These are phyloP conservation scores for Boletus reticuloceps DNA, from an alignment of 768 basidiomycete genomes.

Conservation along the genomic window DNA sequence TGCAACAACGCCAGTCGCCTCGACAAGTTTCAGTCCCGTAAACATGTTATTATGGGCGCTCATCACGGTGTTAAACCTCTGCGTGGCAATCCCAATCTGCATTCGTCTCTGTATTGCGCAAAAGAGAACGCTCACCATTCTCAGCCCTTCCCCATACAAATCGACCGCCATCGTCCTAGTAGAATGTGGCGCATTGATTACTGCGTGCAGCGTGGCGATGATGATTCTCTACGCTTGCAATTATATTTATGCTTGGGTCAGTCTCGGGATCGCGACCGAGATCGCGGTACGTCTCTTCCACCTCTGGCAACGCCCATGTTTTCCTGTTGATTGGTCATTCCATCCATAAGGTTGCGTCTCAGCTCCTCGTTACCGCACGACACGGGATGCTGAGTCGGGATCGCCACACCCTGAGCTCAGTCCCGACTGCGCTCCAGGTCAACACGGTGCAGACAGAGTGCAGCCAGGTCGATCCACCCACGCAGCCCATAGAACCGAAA, in stretches of 20 bases:
- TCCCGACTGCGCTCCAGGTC: neutral
- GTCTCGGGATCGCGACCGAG: constrained; percentile 14
- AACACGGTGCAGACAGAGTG: neutral
- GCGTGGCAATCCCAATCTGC: constrained; percentile 14
- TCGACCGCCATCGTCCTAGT: constrained; percentile 16
- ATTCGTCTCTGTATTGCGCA: constrained; percentile 13
- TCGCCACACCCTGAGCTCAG: neutral
- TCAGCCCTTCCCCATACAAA: constrained; percentile 6
- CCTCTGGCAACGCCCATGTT: too few species aligned
- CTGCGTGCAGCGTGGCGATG: constrained; percentile 4
- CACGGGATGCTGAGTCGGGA: constrained; percentile 3
- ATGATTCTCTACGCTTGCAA: constrained; percentile 3
- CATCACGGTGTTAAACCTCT: constrained; percentile 13
- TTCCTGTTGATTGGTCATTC: neutral
- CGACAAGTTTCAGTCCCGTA: neutral
- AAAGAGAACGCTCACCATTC: neutral
- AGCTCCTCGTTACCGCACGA: constrained; percentile 16
- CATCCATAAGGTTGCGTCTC: constrained; percentile 9
- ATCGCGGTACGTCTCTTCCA: constrained; percentile 11
- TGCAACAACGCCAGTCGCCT: neutral
- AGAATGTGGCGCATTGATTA: constrained; percentile 19
- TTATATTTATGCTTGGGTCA: neutral
- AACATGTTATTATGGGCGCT: constrained; percentile 12
- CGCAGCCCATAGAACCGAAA: neutral
- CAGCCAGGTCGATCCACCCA: neutral